Evolutionary conservation across 345 rosid genomes (phyloP), one percentile per base, ranked within the genome.

Genomic region (Euphorbia peplus): DNA sequence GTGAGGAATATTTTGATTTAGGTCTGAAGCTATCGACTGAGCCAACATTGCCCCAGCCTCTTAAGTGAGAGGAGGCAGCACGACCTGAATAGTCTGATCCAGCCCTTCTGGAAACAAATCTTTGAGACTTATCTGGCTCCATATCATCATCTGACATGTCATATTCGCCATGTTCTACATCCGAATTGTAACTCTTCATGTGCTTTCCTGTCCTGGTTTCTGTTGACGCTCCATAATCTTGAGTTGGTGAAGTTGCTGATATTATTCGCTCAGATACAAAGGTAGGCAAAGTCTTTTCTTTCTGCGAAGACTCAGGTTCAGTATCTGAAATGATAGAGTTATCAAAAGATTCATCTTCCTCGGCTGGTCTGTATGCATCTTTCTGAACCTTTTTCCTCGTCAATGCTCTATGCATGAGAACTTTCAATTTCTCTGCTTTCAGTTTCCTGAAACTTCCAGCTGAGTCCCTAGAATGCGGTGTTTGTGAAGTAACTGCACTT

Each of bases 401-500:
- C 57, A 51, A 69, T 46, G 83, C 75, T 70, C 66, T 85, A 44
- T 81, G 75, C 70, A 77, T 86, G 42, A 93, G 75, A 73, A 84
- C 81, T 78, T 80, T 85, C 60, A 88, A 83, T 71, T 76, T 86
- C 57, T 83, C 85, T 7, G 82, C 86, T 78, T 85, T 90, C 73
- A 89, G 74, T 74, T 85, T 86, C 48, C 79, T 78, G 37, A 86
- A 88, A 84, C 75, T 81, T 25, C 71, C 63, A 50, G 58, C 51
- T 42, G 64, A 26, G 56, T 64, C 72, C 72, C 52, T 71, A 21
- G 61, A 68, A 30, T 57, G 52, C 37, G 69, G 57, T n/a, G 50
- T 21, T 15, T 75, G 60, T 65, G 78, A 53, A 65, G 59, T 22
- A 8, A 28, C 65, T n/a, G 13, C 8, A 54, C 13, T 14, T 55